Evolutionary conservation across 1,139 yeast genomes (phyloP), one percentile per base, ranked within the genome.

Genomic region (Zhuliangozyma blackwelliae): DNA sequence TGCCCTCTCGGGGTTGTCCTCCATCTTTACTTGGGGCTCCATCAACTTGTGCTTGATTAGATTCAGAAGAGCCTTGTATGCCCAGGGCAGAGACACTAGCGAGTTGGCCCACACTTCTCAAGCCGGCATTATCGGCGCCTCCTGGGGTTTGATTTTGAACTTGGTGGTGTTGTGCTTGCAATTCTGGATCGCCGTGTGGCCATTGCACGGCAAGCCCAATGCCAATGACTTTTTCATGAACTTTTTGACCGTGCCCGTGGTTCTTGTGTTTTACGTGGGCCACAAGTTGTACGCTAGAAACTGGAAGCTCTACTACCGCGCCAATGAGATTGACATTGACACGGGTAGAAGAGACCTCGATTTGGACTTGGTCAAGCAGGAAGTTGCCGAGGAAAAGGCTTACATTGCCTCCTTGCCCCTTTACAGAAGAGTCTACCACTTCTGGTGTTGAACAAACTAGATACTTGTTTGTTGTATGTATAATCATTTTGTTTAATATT

Each of bases 11-110:
- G 94, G 95, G 41, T 75, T 87, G 46, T 82, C 94, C 32, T 82
- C 95, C 2, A 69, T 88, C 40, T 86, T 87, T 59, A 84, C 94
- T 6, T 87, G 95, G 95, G 79, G 79, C 29, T 79, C 90, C 13
- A 84, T 88, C 50, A 79, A 83, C 54, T 54, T 83, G 39, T 79
- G 88, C 49, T 95, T 82, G 49, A 67, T 88, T 42, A 75, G 95
- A 58, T 86, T 87, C 64, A 79, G 96, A 66, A 59, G 70, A 37
- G 96, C 95, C 1, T 70, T 88, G 66, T 59, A 61, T 29, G 72
- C 54, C 9, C 84, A 83, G 61, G 87, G 87, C 40, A 75, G 84
- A 59, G 65, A 72, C 23, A 61, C 77, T 11, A 72, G 70, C 36
- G 96, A 87, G 57, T 67, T 88, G 40, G 79, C 88, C 5, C 88